Base-by-base conservation (phyloP, 2,329 filamentous ascomycete genomes). In the Aspergillus caelatus region DNA sequence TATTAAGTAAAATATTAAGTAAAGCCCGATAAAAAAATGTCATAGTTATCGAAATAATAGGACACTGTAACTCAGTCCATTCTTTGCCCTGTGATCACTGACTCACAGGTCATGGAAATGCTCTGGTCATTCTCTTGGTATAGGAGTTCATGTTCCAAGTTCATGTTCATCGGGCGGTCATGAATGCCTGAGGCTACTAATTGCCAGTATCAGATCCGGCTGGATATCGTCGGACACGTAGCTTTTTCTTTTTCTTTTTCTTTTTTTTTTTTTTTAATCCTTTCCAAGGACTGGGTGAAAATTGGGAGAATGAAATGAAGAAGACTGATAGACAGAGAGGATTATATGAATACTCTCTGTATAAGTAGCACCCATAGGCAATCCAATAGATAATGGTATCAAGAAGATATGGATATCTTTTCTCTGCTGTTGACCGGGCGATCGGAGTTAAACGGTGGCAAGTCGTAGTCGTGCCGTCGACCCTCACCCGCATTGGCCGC, bases 401-500 rank as follows among this genome's bases (percentile, higher is more conserved):
- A 32, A 32, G 30, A 32, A 32, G 34, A 36, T 36, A 36, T 36
- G 2, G 12, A 36, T 41, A n/a, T 52, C 16, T 48, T 26, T 26
- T 26, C 23, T 41, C 23, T 39, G 11, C 32, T 39, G 62, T 66
- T 68, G 67, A 64, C 68, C 64, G 63, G 68, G 54, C 55, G 61
- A 70, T 67, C 67, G 68, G 68, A 65, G 58, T 67, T 63, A 58
- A 60, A 60, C 54, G 59, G 66, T 68, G 63, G 63, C 63, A 65
- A 60, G 69, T 59, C 48, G 5, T 34, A 2, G 10, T 36, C 34
- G 65, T 68, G 60, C 50, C 41, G 16, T 65, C 65, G 63, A 66
- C 57, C 54, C 58, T 59, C 58, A 58, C 64, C 68, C 64, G 67
- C 68, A 71, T 68, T 69, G 71, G 68, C 68, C 54, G 71, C 72